Conservation (phyloP, 2,329 filamentous ascomycete genomes). For the Monosporascus sp. region DNA sequence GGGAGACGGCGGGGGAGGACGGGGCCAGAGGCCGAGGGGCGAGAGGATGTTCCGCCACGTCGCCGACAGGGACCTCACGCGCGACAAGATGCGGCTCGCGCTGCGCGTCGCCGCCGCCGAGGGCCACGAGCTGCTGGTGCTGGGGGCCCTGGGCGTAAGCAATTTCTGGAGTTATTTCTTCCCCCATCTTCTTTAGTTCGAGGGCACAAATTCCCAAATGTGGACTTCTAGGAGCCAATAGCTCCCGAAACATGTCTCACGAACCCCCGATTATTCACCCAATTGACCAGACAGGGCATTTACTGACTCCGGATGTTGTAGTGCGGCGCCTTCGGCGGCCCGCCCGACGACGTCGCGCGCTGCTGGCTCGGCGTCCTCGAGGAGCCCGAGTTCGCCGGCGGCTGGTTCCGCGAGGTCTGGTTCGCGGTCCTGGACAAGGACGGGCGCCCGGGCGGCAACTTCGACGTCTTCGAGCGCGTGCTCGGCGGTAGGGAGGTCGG, state of each 20-base stretch:
- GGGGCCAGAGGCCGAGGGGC: conserved; percentile 1
- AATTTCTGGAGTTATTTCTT: too few species aligned
- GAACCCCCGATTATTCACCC: too few species aligned
- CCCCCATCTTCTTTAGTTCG: too few species aligned
- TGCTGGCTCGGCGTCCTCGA: conserved; percentile 57
- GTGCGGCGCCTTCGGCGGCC: conserved; percentile 64
- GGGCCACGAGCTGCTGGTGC: conserved; percentile 53
- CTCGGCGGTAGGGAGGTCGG: conserved; percentile 29
- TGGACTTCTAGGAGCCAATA: too few species aligned
- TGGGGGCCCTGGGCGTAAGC: conserved; percentile 65
- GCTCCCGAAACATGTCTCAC: too few species aligned
- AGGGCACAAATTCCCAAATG: too few species aligned
- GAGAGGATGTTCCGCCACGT: conserved; percentile 33
- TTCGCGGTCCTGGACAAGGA: conserved; percentile 54
- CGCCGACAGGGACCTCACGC: conserved; percentile 47
- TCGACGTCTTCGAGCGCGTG: conserved; percentile 41
- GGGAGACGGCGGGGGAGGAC: neutral
- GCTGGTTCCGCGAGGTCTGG: conserved; percentile 54
- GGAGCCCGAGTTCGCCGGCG: conserved; percentile 56
- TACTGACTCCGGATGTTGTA: too few species aligned
- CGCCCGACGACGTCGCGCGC: conserved; percentile 52
- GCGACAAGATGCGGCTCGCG: conserved; percentile 57
- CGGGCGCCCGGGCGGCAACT: conserved; percentile 39
- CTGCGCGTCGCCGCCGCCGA: conserved; percentile 54
- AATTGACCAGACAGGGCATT: too few species aligned